A percentile compares a stretch with the other conserved stretches of the same genome.
Evolutionary conservation across 148 eudicot species (phyloP).

Genomic region (Persicaria maculosa): DNA sequence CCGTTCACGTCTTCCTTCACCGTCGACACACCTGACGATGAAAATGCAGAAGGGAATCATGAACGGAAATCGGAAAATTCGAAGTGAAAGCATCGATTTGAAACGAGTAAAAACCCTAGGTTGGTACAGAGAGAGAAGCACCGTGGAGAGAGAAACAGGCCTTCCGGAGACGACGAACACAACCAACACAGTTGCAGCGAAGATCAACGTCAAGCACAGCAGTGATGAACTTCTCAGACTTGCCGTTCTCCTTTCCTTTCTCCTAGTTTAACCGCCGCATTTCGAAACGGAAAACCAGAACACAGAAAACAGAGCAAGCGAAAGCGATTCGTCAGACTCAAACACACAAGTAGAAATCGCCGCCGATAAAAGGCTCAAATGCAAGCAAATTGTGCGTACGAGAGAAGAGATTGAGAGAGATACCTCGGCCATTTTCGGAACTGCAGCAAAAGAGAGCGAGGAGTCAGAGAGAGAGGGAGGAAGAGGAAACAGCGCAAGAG

Average conservation of each 20-base stretch:
- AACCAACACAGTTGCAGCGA: slow-evolving; percentile 1
- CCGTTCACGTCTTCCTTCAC: slow-evolving; percentile 9
- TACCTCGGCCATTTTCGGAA: slow-evolving; percentile 9
- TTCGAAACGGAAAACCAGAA: neutral
- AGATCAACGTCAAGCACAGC: slow-evolving; percentile 7
- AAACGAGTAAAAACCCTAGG: slow-evolving; percentile 6
- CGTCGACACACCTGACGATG: neutral
- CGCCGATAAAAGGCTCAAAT: neutral
- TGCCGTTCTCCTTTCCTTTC: neutral
- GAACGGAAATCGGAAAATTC: neutral
- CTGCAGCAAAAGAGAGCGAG: neutral
- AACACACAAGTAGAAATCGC: neutral
- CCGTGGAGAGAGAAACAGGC: slow-evolving; percentile 33
- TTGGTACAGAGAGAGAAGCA: slow-evolving; percentile 18
- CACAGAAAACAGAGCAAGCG: slow-evolving; percentile 8
- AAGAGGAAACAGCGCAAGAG: neutral
- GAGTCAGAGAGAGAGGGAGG: neutral
- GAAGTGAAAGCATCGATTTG: neutral
- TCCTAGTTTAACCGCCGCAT: neutral
- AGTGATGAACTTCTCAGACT: neutral
- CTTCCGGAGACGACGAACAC: slow-evolving; percentile 20
- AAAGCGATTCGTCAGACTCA: neutral
- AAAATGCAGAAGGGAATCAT: neutral
- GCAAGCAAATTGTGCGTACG: neutral
- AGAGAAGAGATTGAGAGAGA: neutral